Evolutionary conservation across 2,329 filamentous ascomycete species (phyloP), one percentile per base, ranked within the genome.

Genomic region (Phoma sp.): DNA sequence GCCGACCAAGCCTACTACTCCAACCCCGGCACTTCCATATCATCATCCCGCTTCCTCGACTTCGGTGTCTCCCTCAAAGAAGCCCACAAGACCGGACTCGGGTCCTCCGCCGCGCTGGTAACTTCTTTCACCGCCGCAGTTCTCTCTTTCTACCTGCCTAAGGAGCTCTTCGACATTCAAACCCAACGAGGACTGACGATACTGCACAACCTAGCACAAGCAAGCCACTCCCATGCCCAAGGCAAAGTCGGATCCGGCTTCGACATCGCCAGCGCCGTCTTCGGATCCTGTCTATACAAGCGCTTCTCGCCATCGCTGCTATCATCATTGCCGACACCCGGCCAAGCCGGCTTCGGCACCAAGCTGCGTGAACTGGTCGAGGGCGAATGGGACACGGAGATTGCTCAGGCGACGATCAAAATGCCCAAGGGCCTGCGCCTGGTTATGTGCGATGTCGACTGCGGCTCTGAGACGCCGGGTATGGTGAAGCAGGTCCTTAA

Each of bases 1-100:
- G 93, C 95, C 56, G 92, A 97, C 77, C 93, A 95, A 70, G 91
- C 96, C 79, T 99, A 99, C 83, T 99, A 98, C 80, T 97, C 95
- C 56, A 53, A 72, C 68, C 20, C 68, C 64, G 53, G 70, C 66
- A 56, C 61, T 10, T 18, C 47, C 6, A 23, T 32, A 18, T 53
- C 76, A 66, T 63, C 62, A 10, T 68, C 70, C 14, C 86, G 86
- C 57, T 98, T 98, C 78, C 83, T 86, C 59, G 84, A 88, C 71
- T 96, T 96, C 77, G 83, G 84, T 36, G 87, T 93, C 14, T 84
- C 87, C 5, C 84, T 99, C 29, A 78, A 82, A 53, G 83, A 87
- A 59, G 93, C 93, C 14, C 90, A 97, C 82, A 99, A 99, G 80
- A 99, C 95, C 0, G 95, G 95, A 2, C 85, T 99, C 25, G 95